phyloP scores from a whole-genome alignment of 2,329 filamentous ascomycete genomes.

The Phoma herbarum region DNA sequence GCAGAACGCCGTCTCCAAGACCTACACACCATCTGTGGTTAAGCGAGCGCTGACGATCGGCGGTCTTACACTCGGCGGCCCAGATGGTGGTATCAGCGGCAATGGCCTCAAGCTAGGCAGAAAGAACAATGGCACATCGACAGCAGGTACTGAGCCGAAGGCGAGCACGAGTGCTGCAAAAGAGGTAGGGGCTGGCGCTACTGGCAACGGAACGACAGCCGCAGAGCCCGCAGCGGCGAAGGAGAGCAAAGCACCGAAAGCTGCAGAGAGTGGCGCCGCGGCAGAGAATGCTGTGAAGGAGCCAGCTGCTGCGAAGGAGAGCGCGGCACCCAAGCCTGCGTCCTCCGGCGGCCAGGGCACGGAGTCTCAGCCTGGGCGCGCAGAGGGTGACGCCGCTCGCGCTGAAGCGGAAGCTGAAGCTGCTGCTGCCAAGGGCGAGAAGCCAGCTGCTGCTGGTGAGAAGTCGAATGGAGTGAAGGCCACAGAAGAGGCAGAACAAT shows the following conservation, averaged over 20 bases:
- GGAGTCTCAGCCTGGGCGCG: slow-evolving; percentile 33
- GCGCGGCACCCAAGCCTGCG: neutral
- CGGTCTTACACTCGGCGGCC: slow-evolving; percentile 43
- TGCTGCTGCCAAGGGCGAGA: slow-evolving; percentile 23
- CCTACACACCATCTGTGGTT: slow-evolving; percentile 1
- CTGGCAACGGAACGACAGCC: slow-evolving; percentile 8
- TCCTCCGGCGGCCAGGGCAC: slow-evolving; percentile 23
- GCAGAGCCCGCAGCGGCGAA: slow-evolving; percentile 10
- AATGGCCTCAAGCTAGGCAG: slow-evolving; percentile 35
- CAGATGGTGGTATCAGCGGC: slow-evolving; percentile 39
- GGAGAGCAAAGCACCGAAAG: slow-evolving; percentile 7
- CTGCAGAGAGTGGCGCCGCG: slow-evolving; percentile 4
- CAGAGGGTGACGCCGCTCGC: slow-evolving; percentile 33
- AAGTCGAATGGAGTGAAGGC: slow-evolving; percentile 39
- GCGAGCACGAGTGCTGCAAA: slow-evolving; percentile 5
- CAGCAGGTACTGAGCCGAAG: slow-evolving; percentile 10
- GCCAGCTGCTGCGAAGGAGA: slow-evolving; percentile 12
- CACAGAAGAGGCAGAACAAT: slow-evolving; percentile 42
- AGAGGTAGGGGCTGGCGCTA: slow-evolving; percentile 3
- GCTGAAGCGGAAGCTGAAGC: slow-evolving; percentile 23
- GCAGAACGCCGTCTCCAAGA: slow-evolving; percentile 17
- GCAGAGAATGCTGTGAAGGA: slow-evolving; percentile 1
- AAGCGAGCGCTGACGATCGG: slow-evolving; percentile 33
- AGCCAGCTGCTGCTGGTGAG: slow-evolving; percentile 30
- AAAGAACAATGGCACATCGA: slow-evolving; percentile 23